Evolutionary conservation across 2,329 filamentous ascomycete species (phyloP), one percentile per base, ranked within the genome.

Genomic region (Fusarium sambucinum): DNA sequence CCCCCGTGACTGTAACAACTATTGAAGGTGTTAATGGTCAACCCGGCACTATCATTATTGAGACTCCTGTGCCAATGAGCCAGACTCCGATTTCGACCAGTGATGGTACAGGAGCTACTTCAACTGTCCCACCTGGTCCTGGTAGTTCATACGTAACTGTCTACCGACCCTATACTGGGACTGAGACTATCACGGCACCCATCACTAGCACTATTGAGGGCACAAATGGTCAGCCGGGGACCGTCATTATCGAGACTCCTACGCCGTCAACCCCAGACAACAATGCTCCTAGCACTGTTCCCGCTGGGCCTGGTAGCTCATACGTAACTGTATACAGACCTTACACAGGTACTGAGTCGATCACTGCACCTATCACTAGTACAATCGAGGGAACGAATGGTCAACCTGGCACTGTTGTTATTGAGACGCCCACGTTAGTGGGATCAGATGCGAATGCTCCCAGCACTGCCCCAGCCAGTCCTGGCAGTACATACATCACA

Each of bases 11-110:
- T 1, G 29, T 66, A 9, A 59, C 54, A 8, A 66, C 62, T 11
- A 59, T 66, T n/a, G 38, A 53, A 16, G 59, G 48, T 1, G 19
- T 23, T 3, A 52, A 52, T 11, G 59, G 59, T 1, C 54, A 51
- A 5, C 59, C 62, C 4, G 62, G 62, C 11, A 66, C 62, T n/a
- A 52, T 66, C 11, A 47, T 66, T 6, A 53, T 66, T 5, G 62
- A 66, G 44, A 66, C 59, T 6, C 61, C 59, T 27, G 35, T 7
- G 4, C 13, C 23, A n/a, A 19, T 16, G 6, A 19, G 23, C 4
- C 46, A 45, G 35, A 35, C 52, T n/a, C 37, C 54, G 12, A 46
- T 23, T 8, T 25, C 23, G 5, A 23, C 55, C 5, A 25, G 29
- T 3, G 19, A 16, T 4, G 16, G 9, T n/a, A 14, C 10, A 7